phyloP scores from a whole-genome alignment of 139 green algal species.

The Pleodorina starrii region DNA sequence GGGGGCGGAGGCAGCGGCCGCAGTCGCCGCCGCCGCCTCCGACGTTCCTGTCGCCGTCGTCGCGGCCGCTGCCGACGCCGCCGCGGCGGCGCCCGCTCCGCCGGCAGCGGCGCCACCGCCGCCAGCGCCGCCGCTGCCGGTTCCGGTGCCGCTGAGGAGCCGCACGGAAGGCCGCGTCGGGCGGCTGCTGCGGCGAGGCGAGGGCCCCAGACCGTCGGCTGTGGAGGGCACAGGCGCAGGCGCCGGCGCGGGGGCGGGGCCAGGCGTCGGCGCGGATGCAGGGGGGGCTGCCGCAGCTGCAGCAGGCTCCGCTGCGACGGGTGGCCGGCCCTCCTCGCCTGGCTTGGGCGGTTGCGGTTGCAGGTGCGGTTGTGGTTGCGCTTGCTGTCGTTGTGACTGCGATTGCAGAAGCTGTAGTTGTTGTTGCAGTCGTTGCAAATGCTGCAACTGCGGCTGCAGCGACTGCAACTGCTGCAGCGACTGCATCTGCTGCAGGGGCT shows the following conservation, averaged over 20 bases:
- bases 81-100: not conserved
- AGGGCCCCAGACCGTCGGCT: not conserved
- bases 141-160: not conserved
- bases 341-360: not conserved
- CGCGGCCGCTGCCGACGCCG: not conserved
- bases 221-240: no score
- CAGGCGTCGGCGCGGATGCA: no score
- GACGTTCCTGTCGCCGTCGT: not conserved
- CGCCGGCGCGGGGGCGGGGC: not conserved
- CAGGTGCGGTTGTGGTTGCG: not conserved
- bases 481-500: not conserved
- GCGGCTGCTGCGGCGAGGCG: slow-evolving; percentile 32
- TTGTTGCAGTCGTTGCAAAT: no score
- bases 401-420: no score
- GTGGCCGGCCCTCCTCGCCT: no score
- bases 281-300: not conserved
- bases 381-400: not conserved
- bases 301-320: no score
- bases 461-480: not conserved
- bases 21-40: not conserved
- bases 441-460: not conserved
- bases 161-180: slow-evolving; percentile 6
- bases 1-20: not conserved
- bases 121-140: not conserved
- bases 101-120: not conserved